Conservation (phyloP, 441 rosid species). For the Macaranga tanarius region DNA sequence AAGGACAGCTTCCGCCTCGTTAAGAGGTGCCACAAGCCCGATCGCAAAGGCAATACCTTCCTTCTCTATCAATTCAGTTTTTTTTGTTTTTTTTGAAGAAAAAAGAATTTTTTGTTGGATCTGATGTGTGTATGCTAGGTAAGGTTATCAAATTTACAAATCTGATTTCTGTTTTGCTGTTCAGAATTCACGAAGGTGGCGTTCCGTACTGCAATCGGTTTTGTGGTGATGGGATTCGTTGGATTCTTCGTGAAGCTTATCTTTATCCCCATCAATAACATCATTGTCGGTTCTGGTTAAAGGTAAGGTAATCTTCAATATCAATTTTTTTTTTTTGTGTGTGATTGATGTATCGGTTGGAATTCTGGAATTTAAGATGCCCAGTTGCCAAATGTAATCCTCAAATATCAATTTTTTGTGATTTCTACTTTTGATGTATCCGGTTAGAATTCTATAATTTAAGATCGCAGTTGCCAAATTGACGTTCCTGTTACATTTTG, state of each 20-base stretch:
- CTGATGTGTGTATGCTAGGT: not conserved
- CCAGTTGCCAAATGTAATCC: too few species aligned
- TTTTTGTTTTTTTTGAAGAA: too few species aligned
- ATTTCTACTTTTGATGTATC: too few species aligned
- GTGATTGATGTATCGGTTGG: too few species aligned
- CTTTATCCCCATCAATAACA: slow-evolving; percentile 89
- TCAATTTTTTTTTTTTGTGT: too few species aligned
- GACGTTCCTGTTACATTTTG: too few species aligned
- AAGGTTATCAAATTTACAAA: not conserved
- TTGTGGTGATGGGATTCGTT: slow-evolving; percentile 88
- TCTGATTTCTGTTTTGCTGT: slow-evolving; percentile 3
- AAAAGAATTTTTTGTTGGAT: not conserved
- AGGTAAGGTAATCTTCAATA: slow-evolving; percentile 26
- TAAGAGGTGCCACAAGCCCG: slow-evolving; percentile 89
- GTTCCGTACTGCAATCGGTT: slow-evolving; percentile 77
- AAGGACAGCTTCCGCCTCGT: slow-evolving; percentile 81
- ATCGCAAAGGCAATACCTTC: slow-evolving; percentile 54
- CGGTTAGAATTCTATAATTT: too few species aligned
- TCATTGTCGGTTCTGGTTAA: slow-evolving; percentile 66
- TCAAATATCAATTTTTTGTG: too few species aligned
- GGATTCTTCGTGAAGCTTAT: slow-evolving; percentile 83
- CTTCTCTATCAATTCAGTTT: not conserved
- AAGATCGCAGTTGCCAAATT: too few species aligned
- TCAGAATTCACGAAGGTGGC: slow-evolving; percentile 78
- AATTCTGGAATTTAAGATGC: too few species aligned